phyloP scores from a whole-genome alignment of 768 basidiomycete genomes.

The Termitomyces sp. region DNA sequence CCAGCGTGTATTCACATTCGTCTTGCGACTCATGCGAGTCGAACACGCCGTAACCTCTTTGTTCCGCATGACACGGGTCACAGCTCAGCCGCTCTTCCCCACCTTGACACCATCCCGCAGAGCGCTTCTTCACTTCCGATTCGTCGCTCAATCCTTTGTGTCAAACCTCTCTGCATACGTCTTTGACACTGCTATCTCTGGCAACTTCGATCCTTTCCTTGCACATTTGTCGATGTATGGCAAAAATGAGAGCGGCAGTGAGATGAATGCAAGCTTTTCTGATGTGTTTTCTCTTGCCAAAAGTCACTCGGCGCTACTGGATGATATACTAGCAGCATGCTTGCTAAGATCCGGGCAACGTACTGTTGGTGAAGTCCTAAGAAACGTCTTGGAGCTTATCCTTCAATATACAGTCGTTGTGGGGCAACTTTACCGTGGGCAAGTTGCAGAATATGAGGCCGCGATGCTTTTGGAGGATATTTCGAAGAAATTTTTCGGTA shows the following conservation, averaged over 20 bases:
- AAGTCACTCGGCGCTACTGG: slow-evolving; percentile 61
- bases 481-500: slow-evolving; percentile 44
- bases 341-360: slow-evolving; percentile 65
- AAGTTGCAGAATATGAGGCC: slow-evolving; percentile 62
- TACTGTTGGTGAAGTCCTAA: slow-evolving; percentile 57
- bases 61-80: slow-evolving; percentile 53
- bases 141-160: slow-evolving; percentile 68
- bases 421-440: slow-evolving; percentile 49
- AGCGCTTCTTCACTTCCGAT: slow-evolving; percentile 64
- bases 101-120: slow-evolving; percentile 47
- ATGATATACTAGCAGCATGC: slow-evolving; percentile 73
- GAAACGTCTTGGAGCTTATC: slow-evolving; percentile 55
- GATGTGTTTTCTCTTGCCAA: slow-evolving; percentile 71
- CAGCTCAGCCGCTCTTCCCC: slow-evolving; percentile 46
- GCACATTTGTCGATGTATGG: slow-evolving; percentile 24
- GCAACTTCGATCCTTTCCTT: slow-evolving; percentile 70
- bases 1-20: slow-evolving; percentile 75
- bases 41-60: slow-evolving; percentile 61
- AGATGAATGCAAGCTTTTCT: slow-evolving; percentile 29
- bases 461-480: slow-evolving; percentile 48
- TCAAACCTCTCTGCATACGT: slow-evolving; percentile 63
- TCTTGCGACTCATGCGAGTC: slow-evolving; percentile 74
- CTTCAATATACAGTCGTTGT: slow-evolving; percentile 63
- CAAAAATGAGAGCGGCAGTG: slow-evolving; percentile 5
- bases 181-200: slow-evolving; percentile 76